Conservation (phyloP, 345 rosid species). For the Microthlaspi erraticum region DNA sequence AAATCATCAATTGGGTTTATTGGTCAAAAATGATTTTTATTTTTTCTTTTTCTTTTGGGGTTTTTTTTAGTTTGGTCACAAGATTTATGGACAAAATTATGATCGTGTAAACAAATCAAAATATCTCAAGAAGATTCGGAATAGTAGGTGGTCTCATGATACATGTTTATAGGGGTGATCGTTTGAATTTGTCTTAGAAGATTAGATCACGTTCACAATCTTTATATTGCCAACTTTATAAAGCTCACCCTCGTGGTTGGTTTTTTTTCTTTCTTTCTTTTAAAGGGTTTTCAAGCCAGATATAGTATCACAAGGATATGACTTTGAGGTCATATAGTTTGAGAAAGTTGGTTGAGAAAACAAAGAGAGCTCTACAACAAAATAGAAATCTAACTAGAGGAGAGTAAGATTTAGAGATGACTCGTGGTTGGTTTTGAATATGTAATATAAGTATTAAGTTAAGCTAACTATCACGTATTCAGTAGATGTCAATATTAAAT, state of each 20-base stretch:
- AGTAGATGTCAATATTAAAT: conserved; percentile 10
- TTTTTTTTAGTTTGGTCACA: conserved; percentile 13
- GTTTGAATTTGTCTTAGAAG: conserved; percentile 28
- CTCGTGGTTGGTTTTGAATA: background rate
- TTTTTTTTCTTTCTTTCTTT: background rate
- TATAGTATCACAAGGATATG: no score
- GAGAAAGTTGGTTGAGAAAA: no score
- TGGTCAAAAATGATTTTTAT: conserved; percentile 1
- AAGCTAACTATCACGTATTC: background rate
- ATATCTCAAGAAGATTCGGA: conserved; percentile 36
- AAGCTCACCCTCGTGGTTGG: conserved; percentile 17
- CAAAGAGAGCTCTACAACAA: no score
- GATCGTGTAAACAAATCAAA: conserved; percentile 36
- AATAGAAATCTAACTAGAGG: no score
- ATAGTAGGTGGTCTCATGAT: conserved; percentile 34
- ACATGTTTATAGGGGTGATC: conserved; percentile 30
- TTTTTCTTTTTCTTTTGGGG: background rate
- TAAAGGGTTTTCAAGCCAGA: no score
- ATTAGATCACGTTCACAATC: conserved; percentile 32
- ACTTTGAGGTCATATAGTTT: no score
- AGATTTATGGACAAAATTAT: conserved; percentile 24
- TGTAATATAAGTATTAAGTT: conserved; percentile 6
- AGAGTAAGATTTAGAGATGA: no score
- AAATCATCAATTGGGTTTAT: conserved; percentile 11
- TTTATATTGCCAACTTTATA: conserved; percentile 34